Percentiles rank a stretch among this genome's conserved stretches.
These are phyloP conservation scores for Aschersonia sp. DNA, from an alignment of 2,329 filamentous ascomycete genomes.

Conservation along the genomic window DNA sequence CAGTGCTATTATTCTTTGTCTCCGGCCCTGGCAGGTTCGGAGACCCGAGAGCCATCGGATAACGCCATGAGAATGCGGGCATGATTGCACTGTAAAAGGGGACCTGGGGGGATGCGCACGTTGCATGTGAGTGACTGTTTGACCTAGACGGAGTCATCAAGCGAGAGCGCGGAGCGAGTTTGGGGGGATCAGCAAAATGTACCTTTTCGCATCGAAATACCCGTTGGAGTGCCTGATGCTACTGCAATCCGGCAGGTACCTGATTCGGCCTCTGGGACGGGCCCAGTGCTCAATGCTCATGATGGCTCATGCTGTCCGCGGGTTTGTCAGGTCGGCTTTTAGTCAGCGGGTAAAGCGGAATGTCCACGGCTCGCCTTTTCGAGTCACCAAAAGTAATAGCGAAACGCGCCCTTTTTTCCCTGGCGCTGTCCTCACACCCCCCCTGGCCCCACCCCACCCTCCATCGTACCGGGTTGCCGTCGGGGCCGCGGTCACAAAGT, in stretches of 20 bases:
- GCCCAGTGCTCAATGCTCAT: not conserved
- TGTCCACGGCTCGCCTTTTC: conserved; percentile 3
- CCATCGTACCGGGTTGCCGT: conserved; percentile 5
- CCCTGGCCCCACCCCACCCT: conserved; percentile 1
- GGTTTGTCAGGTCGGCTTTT: conserved; percentile 7
- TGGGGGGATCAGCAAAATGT: not conserved
- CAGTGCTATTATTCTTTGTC: not conserved
- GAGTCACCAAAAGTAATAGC: not conserved
- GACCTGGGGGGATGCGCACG: not conserved
- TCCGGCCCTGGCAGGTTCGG: not conserved
- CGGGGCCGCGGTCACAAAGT: conserved; percentile 19
- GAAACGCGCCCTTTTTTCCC: not conserved
- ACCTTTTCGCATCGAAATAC: conserved; percentile 4
- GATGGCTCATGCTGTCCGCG: not conserved
- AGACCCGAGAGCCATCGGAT: not conserved
- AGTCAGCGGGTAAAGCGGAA: conserved; percentile 7
- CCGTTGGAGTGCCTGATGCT: not conserved
- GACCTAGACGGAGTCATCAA: not conserved
- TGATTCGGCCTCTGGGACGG: conserved; percentile 4
- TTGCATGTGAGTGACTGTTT: not conserved
- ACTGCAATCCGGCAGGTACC: conserved; percentile 2
- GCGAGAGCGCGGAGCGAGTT: not conserved
- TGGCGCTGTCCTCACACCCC: conserved; percentile 4
- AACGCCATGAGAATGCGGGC: not conserved
- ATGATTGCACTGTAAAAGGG: not conserved